Base-by-base conservation (phyloP, 495 filamentous ascomycete species). In the Trichocladium uniseriatum region DNA sequence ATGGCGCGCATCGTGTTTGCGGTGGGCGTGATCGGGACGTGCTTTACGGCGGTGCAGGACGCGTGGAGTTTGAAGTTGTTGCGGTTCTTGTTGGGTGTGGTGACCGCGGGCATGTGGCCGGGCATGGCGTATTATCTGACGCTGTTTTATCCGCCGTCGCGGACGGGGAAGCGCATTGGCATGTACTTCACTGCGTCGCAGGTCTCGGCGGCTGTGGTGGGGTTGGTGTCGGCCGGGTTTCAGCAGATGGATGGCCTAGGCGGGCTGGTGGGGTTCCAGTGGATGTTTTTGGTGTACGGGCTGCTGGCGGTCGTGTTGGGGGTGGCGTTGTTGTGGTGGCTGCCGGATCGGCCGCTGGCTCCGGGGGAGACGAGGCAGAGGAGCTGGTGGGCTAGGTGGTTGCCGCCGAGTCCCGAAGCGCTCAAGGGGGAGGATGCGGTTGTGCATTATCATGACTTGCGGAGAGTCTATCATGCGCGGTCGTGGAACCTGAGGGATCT, bases 111-210 rank as follows among this genome's bases (percentile, higher is more conserved):
- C 15, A 88, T 95, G 81, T 94, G 89, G 88, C 89, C 89, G 2
- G 89, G 89, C 32, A 94, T 95, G 89, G 79, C 89, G 16, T 94
- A 92, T 66, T 94, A 94, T 57, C 74, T 95, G 18, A 92, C 89
- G 1, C 74, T 95, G 14, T 95, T 94, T 73, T 95, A 95, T 59
- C 89, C 88, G 0, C 86, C 89, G 0, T 84, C 81, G 0, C 78
- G 85, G 9, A 92, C 84, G 6, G 89, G 89, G 3, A 94, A 92
- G 61, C 76, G 89, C 5, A 94, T 94, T 48, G 89, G 89, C 18
- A 76, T 82, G 54, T 94, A 95, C 61, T 95, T 87, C 61, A 94
- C 89, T 5, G 89, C 89, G 2, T 76, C 87, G 3, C 89, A 94
- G 62, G 77, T 95, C 14, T 94, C 89, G 6, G 90, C 89, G 0